These are phyloP conservation scores for Tylopilus balloui DNA, from an alignment of 768 basidiomycete species.

Conservation along the genomic window DNA sequence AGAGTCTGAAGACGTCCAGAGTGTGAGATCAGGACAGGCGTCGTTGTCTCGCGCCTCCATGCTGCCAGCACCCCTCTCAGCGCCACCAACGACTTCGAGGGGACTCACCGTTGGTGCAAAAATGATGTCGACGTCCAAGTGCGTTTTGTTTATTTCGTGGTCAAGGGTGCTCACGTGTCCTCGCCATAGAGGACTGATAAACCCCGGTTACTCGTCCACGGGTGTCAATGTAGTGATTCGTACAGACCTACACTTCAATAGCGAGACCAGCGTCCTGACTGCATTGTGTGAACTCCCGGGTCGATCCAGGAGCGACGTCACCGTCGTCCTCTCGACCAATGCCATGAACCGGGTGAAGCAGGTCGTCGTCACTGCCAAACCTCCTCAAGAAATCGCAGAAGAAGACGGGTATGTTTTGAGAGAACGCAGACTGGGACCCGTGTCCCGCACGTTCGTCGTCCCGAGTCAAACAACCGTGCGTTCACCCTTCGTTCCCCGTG, in stretches of 20 bases:
- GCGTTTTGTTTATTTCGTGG: conserved; percentile 6
- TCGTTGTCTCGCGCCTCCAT: conserved; percentile 9
- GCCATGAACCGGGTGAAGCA: conserved; percentile 59
- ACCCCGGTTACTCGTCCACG: conserved; percentile 19
- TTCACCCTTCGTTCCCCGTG: conserved; percentile 18
- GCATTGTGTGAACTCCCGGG: conserved; percentile 71
- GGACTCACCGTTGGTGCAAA: conserved; percentile 2
- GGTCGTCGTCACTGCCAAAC: conserved; percentile 51
- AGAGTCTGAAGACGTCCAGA: conserved; percentile 25
- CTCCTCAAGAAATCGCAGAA: conserved; percentile 38
- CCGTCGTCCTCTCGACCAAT: conserved; percentile 56
- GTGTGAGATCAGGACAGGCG: conserved; percentile 30
- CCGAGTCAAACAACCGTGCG: conserved; percentile 53
- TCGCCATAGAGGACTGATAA: conserved; percentile 22
- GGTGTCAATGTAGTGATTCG: conserved; percentile 44
- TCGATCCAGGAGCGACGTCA: conserved; percentile 52
- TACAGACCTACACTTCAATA: conserved; percentile 58
- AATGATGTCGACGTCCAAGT: conserved; percentile 19
- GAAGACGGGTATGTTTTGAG: conserved; percentile 41
- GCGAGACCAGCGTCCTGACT: conserved; percentile 45
- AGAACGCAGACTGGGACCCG: conserved; percentile 53
- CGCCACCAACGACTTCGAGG: neutral
- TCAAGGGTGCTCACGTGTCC: conserved; percentile 11
- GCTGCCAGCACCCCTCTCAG: conserved; percentile 12
- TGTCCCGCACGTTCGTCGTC: conserved; percentile 49